Percentiles rank a stretch among this genome's conserved stretches.
Evolutionary conservation across 768 basidiomycete genomes (phyloP).

Genomic region (Lactarius vividus): DNA sequence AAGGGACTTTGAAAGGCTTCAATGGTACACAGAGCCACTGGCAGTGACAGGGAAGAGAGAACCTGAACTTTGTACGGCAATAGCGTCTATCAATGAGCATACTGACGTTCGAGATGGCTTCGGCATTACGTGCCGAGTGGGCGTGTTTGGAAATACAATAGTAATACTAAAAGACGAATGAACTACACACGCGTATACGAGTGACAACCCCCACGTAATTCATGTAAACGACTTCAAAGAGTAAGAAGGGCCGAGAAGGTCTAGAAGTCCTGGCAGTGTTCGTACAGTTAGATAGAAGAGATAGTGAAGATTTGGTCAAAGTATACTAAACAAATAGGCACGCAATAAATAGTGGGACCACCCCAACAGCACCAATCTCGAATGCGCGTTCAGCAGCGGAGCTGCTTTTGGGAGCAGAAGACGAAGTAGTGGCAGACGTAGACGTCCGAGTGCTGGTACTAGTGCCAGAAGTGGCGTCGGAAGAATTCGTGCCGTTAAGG

Average conservation of each 20-base stretch:
- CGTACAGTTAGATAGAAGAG: background rate
- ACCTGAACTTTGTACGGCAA: too few species aligned
- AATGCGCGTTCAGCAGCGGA: constrained; percentile 11
- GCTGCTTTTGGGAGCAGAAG: constrained; percentile 14
- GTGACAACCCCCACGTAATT: background rate
- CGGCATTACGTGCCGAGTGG: too few species aligned
- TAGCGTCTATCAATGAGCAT: too few species aligned
- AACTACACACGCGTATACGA: background rate
- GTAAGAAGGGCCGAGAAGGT: background rate
- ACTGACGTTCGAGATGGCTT: too few species aligned
- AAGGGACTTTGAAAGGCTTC: too few species aligned
- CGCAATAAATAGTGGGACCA: constrained; percentile 19
- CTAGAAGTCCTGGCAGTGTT: background rate
- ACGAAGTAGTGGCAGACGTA: constrained; percentile 13
- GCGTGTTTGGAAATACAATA: constrained; percentile 1
- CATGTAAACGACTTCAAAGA: background rate
- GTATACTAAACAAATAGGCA: constrained; percentile 17
- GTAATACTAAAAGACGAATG: background rate
- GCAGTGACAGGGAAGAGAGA: too few species aligned
- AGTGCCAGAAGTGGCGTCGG: background rate
- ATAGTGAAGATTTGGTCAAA: background rate
- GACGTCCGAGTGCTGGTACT: constrained; percentile 17
- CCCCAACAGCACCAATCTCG: constrained; percentile 10
- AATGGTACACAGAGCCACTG: too few species aligned
- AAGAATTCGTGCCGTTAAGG: constrained; percentile 48